Evolutionary conservation across 2,329 filamentous ascomycete species (phyloP).

Genomic region (Beauveria rudraprayagi): DNA sequence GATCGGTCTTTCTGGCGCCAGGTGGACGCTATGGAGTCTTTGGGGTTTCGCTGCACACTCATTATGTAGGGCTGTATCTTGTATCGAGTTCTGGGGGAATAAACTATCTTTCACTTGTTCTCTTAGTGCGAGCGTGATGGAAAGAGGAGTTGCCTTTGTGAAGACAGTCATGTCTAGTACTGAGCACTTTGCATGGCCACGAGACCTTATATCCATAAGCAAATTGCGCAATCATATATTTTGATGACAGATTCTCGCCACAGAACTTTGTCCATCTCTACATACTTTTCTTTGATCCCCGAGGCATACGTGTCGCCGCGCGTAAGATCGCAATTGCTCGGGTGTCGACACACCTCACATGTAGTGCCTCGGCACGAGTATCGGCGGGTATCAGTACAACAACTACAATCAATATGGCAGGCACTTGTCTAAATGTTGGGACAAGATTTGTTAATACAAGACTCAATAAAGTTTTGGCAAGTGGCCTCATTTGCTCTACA

Average conservation of each 20-base stretch:
- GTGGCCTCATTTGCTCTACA: no score
- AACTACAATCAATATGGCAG: no score
- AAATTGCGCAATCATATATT: background rate
- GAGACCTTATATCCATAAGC: background rate
- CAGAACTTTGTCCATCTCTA: background rate
- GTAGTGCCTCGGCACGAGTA: background rate
- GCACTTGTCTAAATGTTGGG: no score
- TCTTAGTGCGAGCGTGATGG: no score
- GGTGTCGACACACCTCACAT: background rate
- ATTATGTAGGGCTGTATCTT: background rate
- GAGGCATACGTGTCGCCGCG: background rate
- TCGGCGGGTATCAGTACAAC: background rate
- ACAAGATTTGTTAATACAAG: no score
- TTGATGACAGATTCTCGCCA: background rate
- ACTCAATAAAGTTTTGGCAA: no score
- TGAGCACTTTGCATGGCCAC: background rate
- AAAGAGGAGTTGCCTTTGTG: background rate
- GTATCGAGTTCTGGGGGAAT: background rate
- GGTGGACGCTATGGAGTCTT: constrained; percentile 18
- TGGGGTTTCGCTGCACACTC: constrained; percentile 2
- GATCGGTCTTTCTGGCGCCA: constrained; percentile 14
- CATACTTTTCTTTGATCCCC: background rate
- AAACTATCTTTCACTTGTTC: background rate
- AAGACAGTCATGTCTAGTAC: background rate
- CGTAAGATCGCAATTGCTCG: background rate